Evolutionary conservation across 768 basidiomycete genomes (phyloP), one percentile per base, ranked within the genome.

Genomic region (Albatrellus ellisii): DNA sequence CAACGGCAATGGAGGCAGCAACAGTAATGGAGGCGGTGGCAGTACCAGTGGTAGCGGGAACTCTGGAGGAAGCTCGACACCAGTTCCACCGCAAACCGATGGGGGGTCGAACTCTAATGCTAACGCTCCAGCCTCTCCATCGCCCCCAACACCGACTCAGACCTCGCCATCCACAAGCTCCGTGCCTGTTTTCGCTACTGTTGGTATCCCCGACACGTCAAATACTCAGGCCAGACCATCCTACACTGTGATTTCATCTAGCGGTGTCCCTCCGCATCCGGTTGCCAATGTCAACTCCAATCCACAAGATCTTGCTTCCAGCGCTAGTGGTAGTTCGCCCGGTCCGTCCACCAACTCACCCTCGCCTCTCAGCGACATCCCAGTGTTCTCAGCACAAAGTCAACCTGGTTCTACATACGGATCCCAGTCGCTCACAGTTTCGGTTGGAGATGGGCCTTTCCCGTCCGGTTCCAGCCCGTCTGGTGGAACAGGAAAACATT

Each of bases 401-500:
- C 14, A 18, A 6, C n/a, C 35, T 6, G 24, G 20, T 6, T 15
- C 20, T 14, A 22, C 4, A 6, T 9, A 36, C 14, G 35, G 15
- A 8, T 17, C 35, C 8, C 35, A 18, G 7, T 7, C 17, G 12
- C 6, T 20, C 15, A 20, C 35, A 6, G 20, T 22, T 8, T 36
- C 35, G 6, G 20, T 12, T 7, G 20, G 20, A 9, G 35, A 22
- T 20, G 35, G 35, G 20, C 35, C 24, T 31, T 12, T 12, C 17
- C 12, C 12, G 11, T 36, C 44, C 3, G 22, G 36, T 28, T 24
- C 17, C 39, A 29, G 27, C 8, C 20, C 28, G 3, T 31, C 48
- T 4, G 21, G 38, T 20, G 38, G 26, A 2, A 39, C 14, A 20
- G 41, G 42, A n/a, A 45, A 40, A 33, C 27, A 18, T n/a, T 39